Evolutionary conservation across 805 yeast genomes (phyloP), one percentile per base, ranked within the genome.

Genomic region (Torulaspora gathmanii): DNA sequence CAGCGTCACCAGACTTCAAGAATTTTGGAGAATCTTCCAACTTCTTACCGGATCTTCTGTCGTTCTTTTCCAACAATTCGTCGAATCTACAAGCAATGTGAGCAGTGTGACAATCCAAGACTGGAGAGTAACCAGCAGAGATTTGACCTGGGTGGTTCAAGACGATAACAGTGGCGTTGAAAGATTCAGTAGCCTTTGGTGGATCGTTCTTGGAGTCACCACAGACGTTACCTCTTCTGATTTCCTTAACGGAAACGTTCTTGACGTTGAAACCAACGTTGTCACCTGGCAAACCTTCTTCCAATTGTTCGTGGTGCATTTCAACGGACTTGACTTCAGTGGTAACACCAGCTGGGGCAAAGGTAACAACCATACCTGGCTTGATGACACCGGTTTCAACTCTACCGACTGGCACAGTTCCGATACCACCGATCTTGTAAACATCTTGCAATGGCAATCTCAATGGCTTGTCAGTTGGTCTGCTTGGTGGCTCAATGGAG

Each of bases 1-100:
- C 91, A 75, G 95, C 89, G 77, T 90, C 96, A 72, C 96, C 95
- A 67, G 95, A 84, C 79, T 89, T 89, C 74, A 95, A 80, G 78
- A 82, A 86, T 71, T 91, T 90, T 65, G 96, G 96, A 65, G 77
- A 73, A 68, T 84, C 90, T 80, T 88, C 95, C 67, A 83, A 72
- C 70, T 78, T 76, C 85, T 91, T 86, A 77, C 95, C 95, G 65
- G 96, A 82, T 74, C 90, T 82, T 77, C 90, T 84, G 82, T 86
- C 95, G 66, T 86, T 83, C 83, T 87, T 83, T 72, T 80, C 82
- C 58, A 83, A 60, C 63, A 86, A 80, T 67, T 80, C 80, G 66
- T 80, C 84, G 77, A 86, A 83, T 74, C 78, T 82, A 75, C 93
- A 87, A 65, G 95, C 91, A 74, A 84, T 85, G 78, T 86, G 95